Conservation (phyloP, 2,329 filamentous ascomycete genomes). For the Alternaria triticina region DNA sequence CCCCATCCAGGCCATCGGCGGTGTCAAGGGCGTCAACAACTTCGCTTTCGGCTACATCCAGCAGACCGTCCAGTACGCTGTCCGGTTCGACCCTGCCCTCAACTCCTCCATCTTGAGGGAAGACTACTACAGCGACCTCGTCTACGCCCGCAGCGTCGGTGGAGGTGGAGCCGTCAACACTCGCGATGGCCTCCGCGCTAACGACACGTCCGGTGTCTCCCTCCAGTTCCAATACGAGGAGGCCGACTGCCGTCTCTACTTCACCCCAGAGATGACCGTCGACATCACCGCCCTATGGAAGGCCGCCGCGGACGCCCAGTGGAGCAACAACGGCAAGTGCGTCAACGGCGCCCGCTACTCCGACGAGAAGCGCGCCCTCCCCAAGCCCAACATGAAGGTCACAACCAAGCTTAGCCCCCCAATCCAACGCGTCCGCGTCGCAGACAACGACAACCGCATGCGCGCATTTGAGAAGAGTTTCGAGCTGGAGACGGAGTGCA, state of each 20-base stretch:
- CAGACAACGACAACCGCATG: conserved; percentile 25
- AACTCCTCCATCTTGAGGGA: conserved; percentile 33
- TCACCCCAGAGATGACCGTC: conserved; percentile 51
- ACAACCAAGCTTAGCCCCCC: conserved; percentile 35
- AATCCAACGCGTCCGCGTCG: conserved; percentile 12
- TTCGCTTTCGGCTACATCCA: conserved; percentile 45
- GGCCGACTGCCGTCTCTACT: conserved; percentile 50
- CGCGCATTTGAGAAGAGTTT: conserved; percentile 38
- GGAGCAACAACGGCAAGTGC: conserved; percentile 42
- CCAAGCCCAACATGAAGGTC: conserved; percentile 10
- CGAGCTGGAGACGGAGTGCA: conserved; percentile 33
- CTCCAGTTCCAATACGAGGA: conserved; percentile 50
- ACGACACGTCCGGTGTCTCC: conserved; percentile 41
- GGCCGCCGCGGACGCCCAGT: conserved; percentile 47
- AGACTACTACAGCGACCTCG: conserved; percentile 35
- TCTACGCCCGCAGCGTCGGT: conserved; percentile 27
- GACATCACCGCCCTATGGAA: conserved; percentile 48
- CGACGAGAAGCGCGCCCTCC: conserved; percentile 22
- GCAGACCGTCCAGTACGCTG: conserved; percentile 25
- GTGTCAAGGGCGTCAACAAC: conserved; percentile 58
- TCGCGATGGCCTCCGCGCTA: conserved; percentile 42
- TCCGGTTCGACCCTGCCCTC: conserved; percentile 29
- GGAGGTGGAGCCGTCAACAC: conserved; percentile 40
- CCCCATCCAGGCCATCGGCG: conserved; percentile 62
- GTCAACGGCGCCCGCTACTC: conserved; percentile 30